Evolutionary conservation across 192 early-diverging fungal species (phyloP), one percentile per base, ranked within the genome.

Genomic region (Rhizophagus sp.): DNA sequence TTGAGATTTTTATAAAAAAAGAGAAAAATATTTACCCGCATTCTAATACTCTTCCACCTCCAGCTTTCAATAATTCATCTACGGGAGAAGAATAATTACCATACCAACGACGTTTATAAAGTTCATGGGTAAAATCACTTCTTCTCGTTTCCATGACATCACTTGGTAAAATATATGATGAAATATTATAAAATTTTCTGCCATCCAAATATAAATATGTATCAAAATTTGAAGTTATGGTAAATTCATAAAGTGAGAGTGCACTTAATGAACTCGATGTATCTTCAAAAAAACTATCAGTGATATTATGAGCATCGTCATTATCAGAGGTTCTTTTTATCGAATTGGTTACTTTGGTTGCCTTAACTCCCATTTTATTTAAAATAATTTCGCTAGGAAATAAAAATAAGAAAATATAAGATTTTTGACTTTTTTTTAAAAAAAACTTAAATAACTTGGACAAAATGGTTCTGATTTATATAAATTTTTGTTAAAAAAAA

Each of bases 21-120:
- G 4, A 19, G 2, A 52, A 17, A n/a, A 52, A 52, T 52, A 52
- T 15, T 15, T 19, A 57, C 52, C 52, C 52, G 52, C 52, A 57
- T 5, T 57, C 52, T 19, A 57, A 57, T 19, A 57, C 52, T 57
- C 5, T 57, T 57, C 17, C 52, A 57, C 52, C 52, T 57, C 17
- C 15, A 5, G 52, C 22, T 19, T 25, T 33, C 11, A 68, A 68
- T 27, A 30, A 19, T 11, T 68, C 30, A 6, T 33, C 27, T 17
- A 68, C 66, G 2, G 66, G 66, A 34, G 66, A 30, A 34, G 66
- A 68, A 68, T 34, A 68, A 27, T 27, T 68, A 30, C 66, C 27
- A 12, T 19, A 2, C 30, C 27, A 68, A 36, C 12, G 30, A 3
- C n/a, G 66, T 33, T 68, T 68, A 19, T 57, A 57, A 19, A 57